Conservation (phyloP, 2,329 filamentous ascomycete genomes). For the Botryotinia calthae region DNA sequence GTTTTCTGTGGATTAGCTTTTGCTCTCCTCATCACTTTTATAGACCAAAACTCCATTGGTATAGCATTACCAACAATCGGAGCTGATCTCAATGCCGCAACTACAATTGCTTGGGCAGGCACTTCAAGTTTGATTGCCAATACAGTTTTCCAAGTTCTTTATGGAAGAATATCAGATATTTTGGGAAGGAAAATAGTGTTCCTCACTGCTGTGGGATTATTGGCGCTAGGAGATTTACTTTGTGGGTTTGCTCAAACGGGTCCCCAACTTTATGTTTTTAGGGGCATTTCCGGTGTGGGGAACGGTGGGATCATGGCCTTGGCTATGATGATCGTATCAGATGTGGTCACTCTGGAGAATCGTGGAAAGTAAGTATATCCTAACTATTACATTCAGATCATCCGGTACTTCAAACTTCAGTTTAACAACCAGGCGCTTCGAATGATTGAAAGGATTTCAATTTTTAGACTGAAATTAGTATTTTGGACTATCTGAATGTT, state of each 20-base stretch:
- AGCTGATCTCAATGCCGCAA: constrained; percentile 44
- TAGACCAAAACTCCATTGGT: constrained; percentile 40
- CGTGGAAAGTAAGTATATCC: constrained; percentile 49
- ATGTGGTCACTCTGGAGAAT: constrained; percentile 57
- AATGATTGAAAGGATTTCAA: neutral
- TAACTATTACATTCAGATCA: neutral
- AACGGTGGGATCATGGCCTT: constrained; percentile 59
- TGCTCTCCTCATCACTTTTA: constrained; percentile 53
- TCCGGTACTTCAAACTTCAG: neutral
- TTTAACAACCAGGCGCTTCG: neutral
- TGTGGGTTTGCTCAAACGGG: constrained; percentile 56
- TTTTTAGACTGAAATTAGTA: neutral
- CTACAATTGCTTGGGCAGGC: constrained; percentile 56
- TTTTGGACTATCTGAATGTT: neutral
- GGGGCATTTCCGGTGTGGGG: constrained; percentile 59
- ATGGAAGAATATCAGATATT: constrained; percentile 60
- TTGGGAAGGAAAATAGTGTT: constrained; percentile 59
- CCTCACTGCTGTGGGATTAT: constrained; percentile 50
- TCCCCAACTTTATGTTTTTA: constrained; percentile 59
- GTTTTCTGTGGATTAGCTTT: constrained; percentile 53
- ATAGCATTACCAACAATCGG: constrained; percentile 52
- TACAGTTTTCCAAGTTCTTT: constrained; percentile 63
- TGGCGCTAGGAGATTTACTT: constrained; percentile 56
- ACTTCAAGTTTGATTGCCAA: constrained; percentile 54
- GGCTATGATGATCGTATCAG: constrained; percentile 60